Evolutionary conservation across 2,329 filamentous ascomycete genomes (phyloP).

Genomic region (Fusarium nelsonii): DNA sequence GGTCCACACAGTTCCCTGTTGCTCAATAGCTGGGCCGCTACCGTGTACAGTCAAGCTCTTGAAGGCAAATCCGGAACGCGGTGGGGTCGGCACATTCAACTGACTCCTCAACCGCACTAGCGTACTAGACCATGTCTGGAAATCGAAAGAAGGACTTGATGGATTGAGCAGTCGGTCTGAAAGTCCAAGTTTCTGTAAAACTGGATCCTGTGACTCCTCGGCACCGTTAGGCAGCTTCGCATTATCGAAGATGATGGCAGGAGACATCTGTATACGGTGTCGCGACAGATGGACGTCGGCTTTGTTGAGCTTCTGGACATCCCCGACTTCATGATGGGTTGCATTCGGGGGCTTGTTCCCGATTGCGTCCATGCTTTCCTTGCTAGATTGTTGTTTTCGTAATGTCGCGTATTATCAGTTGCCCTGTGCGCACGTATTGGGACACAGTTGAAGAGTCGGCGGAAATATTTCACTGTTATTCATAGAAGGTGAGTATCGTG

Average conservation of each 20-base stretch:
- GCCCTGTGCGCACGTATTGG: too few species aligned
- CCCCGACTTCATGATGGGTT: not conserved
- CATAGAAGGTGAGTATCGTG: too few species aligned
- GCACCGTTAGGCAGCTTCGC: not conserved
- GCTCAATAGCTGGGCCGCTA: conserved; percentile 73
- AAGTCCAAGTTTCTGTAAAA: conserved; percentile 3
- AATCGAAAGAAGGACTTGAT: not conserved
- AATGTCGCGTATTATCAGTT: too few species aligned
- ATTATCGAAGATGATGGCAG: not conserved
- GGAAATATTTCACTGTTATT: too few species aligned
- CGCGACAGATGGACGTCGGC: not conserved
- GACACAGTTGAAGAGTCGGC: too few species aligned
- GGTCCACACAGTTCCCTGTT: conserved; percentile 75
- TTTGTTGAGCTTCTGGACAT: not conserved
- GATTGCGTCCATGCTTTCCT: not conserved
- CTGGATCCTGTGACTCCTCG: not conserved
- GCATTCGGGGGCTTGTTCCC: not conserved
- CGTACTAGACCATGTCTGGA: conserved; percentile 3
- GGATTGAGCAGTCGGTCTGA: not conserved
- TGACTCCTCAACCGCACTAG: not conserved
- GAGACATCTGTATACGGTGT: not conserved
- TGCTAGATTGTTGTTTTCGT: not conserved
- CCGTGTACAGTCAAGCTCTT: conserved; percentile 75
- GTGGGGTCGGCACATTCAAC: conserved; percentile 5
- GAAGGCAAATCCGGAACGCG: conserved; percentile 6